A percentile compares a stretch with the other conserved stretches of the same genome.
These are phyloP conservation scores for Psidium friedrichsthalianum DNA, from an alignment of 345 rosid species.

Conservation along the genomic window DNA sequence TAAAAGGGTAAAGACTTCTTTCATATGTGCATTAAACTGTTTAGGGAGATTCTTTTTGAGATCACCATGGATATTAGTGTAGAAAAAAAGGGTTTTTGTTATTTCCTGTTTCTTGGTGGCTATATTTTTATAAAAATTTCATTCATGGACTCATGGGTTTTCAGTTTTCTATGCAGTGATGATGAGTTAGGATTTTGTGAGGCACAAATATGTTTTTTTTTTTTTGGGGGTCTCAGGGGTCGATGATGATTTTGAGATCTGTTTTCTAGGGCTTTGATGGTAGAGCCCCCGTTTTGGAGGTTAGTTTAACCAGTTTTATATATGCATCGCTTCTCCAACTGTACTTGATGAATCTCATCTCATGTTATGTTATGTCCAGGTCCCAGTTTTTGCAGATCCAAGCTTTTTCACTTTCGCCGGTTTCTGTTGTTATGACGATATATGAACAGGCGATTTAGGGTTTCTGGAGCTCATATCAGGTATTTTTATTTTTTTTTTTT, in stretches of 20 bases:
- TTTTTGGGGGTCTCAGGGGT: slow-evolving; percentile 13
- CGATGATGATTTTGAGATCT: slow-evolving; percentile 21
- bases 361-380: background rate
- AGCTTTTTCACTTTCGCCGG: background rate
- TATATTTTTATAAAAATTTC: background rate
- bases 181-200: slow-evolving; percentile 6
- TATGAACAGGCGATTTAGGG: background rate
- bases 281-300: slow-evolving; percentile 14
- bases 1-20: background rate
- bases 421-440: background rate
- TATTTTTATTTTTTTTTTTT: background rate
- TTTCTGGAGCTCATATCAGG: background rate
- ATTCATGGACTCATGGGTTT: background rate
- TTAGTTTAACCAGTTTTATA: slow-evolving; percentile 1
- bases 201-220: slow-evolving; percentile 4
- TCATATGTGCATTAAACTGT: background rate
- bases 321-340: background rate
- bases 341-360: background rate
- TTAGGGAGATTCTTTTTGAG: background rate
- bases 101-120: background rate
- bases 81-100: background rate
- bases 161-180: background rate
- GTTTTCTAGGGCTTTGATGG: slow-evolving; percentile 12
- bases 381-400: background rate
- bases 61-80: background rate